phyloP scores from a whole-genome alignment of 805 yeast genomes.

The Starmera quercuum region DNA sequence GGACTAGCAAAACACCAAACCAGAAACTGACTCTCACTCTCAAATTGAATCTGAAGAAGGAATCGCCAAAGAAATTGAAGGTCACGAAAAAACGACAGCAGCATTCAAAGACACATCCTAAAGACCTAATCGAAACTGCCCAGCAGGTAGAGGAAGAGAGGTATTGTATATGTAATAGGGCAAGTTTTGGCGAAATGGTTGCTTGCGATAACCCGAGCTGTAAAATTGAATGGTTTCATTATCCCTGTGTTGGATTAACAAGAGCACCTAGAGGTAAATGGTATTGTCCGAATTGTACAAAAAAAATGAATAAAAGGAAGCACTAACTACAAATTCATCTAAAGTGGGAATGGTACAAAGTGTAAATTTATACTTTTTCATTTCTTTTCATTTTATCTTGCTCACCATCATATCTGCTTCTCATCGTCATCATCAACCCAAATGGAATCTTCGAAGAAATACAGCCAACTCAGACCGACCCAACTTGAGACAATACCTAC shows the following conservation, averaged over 20 bases:
- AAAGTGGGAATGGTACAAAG: neutral
- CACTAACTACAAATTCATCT: neutral
- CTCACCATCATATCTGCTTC: neutral
- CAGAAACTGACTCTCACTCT: too few species aligned
- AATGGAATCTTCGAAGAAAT: conserved; percentile 71
- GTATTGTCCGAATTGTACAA: conserved; percentile 53
- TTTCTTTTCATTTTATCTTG: neutral
- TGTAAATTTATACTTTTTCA: neutral
- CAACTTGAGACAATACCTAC: conserved; percentile 81
- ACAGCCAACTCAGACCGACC: conserved; percentile 85
- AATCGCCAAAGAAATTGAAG: conserved; percentile 1
- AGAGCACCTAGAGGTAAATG: conserved; percentile 60
- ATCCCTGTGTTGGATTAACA: conserved; percentile 62
- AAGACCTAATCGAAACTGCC: too few species aligned
- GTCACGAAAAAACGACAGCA: neutral
- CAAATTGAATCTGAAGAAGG: conserved; percentile 4
- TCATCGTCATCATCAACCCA: conserved; percentile 32
- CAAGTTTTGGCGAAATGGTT: conserved; percentile 70
- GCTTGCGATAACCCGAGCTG: conserved; percentile 83
- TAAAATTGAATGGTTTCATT: conserved; percentile 72
- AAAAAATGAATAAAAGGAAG: conserved; percentile 4
- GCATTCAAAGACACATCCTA: conserved; percentile 1
- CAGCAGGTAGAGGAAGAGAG: neutral
- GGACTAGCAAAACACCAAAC: conserved; percentile 10
- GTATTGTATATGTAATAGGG: conserved; percentile 41